Conservation (phyloP, 2,329 filamentous ascomycete genomes). For the Calonectria fujianensis region DNA sequence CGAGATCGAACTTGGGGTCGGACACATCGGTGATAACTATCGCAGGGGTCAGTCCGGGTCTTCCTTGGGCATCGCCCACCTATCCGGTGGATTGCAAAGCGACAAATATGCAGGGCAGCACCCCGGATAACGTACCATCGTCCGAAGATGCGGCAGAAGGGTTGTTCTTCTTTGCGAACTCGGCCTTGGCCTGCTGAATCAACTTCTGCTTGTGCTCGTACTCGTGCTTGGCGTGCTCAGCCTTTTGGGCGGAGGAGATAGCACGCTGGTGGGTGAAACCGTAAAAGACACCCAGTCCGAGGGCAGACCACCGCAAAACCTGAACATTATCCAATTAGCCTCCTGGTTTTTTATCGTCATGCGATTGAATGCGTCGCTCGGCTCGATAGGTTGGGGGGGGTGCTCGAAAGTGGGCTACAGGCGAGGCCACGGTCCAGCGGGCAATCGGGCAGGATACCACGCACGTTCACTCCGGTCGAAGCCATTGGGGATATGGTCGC, state of each 20-base stretch:
- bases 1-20: slow-evolving; percentile 94
- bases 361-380: slow-evolving; percentile 45
- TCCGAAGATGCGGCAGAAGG: slow-evolving; percentile 61
- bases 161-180: slow-evolving; percentile 87
- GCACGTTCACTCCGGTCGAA: slow-evolving; percentile 81
- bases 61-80: slow-evolving; percentile 7
- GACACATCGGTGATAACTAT: slow-evolving; percentile 76
- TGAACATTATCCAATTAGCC: slow-evolving; percentile 66
- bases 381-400: slow-evolving; percentile 40
- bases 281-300: slow-evolving; percentile 94
- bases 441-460: slow-evolving; percentile 60
- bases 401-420: slow-evolving; percentile 38
- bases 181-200: slow-evolving; percentile 94
- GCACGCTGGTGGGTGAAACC: slow-evolving; percentile 94
- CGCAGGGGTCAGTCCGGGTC: slow-evolving; percentile 48
- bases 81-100: slow-evolving; percentile 5
- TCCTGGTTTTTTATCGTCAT: slow-evolving; percentile 36
- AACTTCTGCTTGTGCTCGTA: slow-evolving; percentile 93
- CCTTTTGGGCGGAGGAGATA: slow-evolving; percentile 83
- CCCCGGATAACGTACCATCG: slow-evolving; percentile 56
- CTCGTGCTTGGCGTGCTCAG: slow-evolving; percentile 83
- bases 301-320: slow-evolving; percentile 98
- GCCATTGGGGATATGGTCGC: slow-evolving; percentile 73
- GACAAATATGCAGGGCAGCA: neutral
- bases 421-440: slow-evolving; percentile 50